Conservation (phyloP, 495 filamentous ascomycete genomes). For the Massariosphaeria phaeospora region DNA sequence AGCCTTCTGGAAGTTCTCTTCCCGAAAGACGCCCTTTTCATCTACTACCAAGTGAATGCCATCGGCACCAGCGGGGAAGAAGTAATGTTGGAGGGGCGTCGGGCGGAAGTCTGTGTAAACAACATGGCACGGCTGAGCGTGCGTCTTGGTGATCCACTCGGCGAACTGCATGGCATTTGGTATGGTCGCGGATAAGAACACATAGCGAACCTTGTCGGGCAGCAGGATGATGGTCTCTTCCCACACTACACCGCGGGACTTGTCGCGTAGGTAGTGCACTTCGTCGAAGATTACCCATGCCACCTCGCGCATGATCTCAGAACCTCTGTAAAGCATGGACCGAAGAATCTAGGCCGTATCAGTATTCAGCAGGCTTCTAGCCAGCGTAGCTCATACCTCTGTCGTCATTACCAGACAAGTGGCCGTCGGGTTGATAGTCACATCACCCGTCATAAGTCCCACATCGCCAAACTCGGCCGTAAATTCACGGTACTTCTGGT, state of each 20-base stretch:
- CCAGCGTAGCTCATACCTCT: constrained; percentile 48
- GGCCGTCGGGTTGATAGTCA: constrained; percentile 96
- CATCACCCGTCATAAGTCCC: constrained; percentile 97
- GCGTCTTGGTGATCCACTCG: constrained; percentile 96
- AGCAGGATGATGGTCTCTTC: constrained; percentile 97
- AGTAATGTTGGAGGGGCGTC: constrained; percentile 93
- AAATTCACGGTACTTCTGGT: constrained; percentile 98
- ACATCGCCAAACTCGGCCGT: constrained; percentile 92
- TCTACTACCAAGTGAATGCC: constrained; percentile 94
- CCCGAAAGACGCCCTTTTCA: constrained; percentile 89
- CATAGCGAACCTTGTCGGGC: constrained; percentile 96
- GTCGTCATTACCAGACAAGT: constrained; percentile 99
- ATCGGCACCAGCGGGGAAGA: constrained; percentile 89
- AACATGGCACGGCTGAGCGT: constrained; percentile 94
- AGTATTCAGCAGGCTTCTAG: background rate
- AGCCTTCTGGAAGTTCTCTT: constrained; percentile 93
- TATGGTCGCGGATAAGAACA: constrained; percentile 97
- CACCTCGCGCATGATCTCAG: constrained; percentile 98
- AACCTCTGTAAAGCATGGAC: constrained; percentile 96
- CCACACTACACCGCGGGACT: constrained; percentile 92
- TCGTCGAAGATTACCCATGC: constrained; percentile 98
- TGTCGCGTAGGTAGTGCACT: constrained; percentile 97
- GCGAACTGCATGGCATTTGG: constrained; percentile 99
- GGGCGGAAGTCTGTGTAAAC: constrained; percentile 98
- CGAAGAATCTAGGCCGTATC: constrained; percentile 65